Evolutionary conservation across 2,329 filamentous ascomycete genomes (phyloP), one percentile per base, ranked within the genome.

Genomic region (Aspergillus puulaauensis): DNA sequence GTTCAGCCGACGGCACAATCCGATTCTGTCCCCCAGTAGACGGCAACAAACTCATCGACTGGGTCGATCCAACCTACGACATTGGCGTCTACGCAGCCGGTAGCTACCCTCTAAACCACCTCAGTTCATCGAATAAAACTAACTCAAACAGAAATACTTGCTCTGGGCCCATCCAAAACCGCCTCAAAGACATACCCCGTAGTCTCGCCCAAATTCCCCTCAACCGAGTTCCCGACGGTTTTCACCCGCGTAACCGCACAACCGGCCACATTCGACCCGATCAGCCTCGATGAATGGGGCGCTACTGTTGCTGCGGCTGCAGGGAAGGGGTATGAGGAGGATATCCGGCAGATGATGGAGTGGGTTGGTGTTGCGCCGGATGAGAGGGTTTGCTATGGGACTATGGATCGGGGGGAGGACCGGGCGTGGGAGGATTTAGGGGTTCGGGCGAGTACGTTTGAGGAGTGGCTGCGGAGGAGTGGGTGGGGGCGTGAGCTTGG

Each of bases 331-430:
- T 66, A 55, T 46, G 44, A 56, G 41, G 31, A 53, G 44, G 64
- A 66, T 52, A 54, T 55, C 35, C 55, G 24, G 33, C 52, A 66
- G 48, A 66, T 66, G 64, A 66, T 66, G 64, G 46, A 65, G 54
- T 64, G 64, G 64, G 50, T 56, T 56, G 53, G 57, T 17, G 51
- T 58, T 39, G 57, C 61, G 24, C 64, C 64, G 3, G 46, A 45
- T 1, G 61, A 65, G 8, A 65, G 56, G 52, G 57, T 59, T 35
- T 64, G 61, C 41, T 65, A 66, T 47, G 62, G 64, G 11, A 51
- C 64, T n/a, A 49, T 62, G n/a, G 12, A 23, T 50, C n/a, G 8
- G 47, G 47, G 24, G n/a, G 3, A 43, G 31, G 61, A 66, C n/a
- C 37, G 19, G 24, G 60, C 61, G 6, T 48, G 35, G 8, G 51